These are phyloP conservation scores for Aspergillus thermomutatus DNA, from an alignment of 2,329 filamentous ascomycete genomes.

Conservation along the genomic window DNA sequence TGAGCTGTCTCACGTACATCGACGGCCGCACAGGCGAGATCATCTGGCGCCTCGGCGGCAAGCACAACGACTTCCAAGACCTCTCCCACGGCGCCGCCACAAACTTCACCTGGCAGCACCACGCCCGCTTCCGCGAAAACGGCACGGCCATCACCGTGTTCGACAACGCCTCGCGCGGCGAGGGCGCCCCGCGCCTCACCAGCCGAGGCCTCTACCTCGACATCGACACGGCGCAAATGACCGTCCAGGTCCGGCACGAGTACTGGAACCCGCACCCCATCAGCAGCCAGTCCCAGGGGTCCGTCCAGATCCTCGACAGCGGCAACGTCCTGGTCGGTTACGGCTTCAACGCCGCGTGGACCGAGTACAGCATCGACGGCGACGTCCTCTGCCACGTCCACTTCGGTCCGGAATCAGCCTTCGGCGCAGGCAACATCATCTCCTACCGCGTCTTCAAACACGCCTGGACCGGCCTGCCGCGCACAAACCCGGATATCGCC, in stretches of 20 bases:
- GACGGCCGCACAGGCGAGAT: conserved; percentile 44
- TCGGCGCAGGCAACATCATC: conserved; percentile 32
- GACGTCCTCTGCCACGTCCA: conserved; percentile 53
- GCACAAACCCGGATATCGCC: conserved; percentile 30
- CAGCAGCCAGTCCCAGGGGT: conserved; percentile 44
- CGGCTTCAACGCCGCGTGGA: conserved; percentile 49
- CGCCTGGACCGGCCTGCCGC: conserved; percentile 51
- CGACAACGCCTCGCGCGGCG: conserved; percentile 36
- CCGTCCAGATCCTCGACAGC: conserved; percentile 40
- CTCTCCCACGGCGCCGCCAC: conserved; percentile 42
- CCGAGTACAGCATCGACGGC: conserved; percentile 48
- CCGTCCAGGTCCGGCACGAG: conserved; percentile 40
- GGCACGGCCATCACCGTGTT: conserved; percentile 37
- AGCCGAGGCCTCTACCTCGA: conserved; percentile 46
- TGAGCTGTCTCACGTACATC: conserved; percentile 38
- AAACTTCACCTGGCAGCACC: conserved; percentile 52
- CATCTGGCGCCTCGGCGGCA: conserved; percentile 53
- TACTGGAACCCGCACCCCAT: conserved; percentile 40
- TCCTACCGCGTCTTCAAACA: conserved; percentile 56
- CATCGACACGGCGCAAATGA: conserved; percentile 42
- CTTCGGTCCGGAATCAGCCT: conserved; percentile 33
- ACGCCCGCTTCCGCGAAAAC: conserved; percentile 44
- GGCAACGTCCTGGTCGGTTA: conserved; percentile 50
- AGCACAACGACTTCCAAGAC: conserved; percentile 41
- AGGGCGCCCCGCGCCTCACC: conserved; percentile 17